Percentiles rank a stretch among this genome's conserved stretches.
Evolutionary conservation across 2,329 filamentous ascomycete genomes (phyloP).

Genomic region (Aspergillus caelatus): DNA sequence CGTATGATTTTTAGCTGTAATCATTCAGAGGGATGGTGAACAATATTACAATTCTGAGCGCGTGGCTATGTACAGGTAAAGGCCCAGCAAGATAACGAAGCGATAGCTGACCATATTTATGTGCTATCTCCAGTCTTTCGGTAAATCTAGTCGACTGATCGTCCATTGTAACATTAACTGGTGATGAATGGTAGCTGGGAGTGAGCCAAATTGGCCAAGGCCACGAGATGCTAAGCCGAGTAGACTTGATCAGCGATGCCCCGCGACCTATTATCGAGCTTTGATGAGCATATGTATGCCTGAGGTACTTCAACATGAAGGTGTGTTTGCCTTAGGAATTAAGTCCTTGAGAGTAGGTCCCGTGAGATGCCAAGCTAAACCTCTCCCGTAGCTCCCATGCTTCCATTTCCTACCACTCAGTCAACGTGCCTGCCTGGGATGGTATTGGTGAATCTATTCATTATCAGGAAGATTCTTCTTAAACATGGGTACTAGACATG

Average conservation of each 20-base stretch:
- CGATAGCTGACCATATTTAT: neutral
- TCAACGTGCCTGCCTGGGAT: neutral
- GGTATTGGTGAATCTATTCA: conserved; percentile 12
- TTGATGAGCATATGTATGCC: neutral
- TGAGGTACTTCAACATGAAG: neutral
- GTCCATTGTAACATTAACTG: neutral
- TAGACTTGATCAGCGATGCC: neutral
- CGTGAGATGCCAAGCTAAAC: conserved; percentile 12
- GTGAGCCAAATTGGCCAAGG: neutral
- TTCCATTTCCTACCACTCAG: neutral
- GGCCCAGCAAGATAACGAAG: too few species aligned
- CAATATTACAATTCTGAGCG: too few species aligned
- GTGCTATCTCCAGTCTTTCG: neutral
- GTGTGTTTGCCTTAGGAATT: neutral
- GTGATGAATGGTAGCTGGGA: neutral
- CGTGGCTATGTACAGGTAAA: neutral
- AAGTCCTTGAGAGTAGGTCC: conserved; percentile 18
- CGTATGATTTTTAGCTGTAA: too few species aligned
- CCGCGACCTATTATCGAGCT: too few species aligned
- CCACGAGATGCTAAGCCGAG: neutral
- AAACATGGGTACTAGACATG: conserved; percentile 30
- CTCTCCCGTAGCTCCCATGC: too few species aligned
- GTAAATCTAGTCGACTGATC: too few species aligned
- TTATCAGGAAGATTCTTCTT: conserved; percentile 9
- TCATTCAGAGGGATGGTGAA: too few species aligned